Evolutionary conservation across 1,284 basidiomycete species (phyloP), one percentile per base, ranked within the genome.

Genomic region (Ganoderma meredithae): DNA sequence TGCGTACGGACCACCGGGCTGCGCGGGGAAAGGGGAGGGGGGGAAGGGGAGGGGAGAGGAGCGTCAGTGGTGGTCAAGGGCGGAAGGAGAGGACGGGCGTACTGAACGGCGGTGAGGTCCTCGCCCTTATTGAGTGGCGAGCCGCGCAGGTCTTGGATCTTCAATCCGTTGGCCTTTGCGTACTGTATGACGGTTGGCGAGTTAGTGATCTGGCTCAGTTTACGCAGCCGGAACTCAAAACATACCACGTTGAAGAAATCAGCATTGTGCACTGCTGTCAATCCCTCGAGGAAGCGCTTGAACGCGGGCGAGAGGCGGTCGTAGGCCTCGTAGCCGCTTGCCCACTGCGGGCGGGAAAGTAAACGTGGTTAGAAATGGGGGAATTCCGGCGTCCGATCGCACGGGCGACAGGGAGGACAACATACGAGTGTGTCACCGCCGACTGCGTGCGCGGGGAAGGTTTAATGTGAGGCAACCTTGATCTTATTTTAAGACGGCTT

Each of bases 291-390:
- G 77, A 90, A 88, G 60, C 81, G 81, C 59, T 82, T 79, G 74
- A 88, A 85, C 0, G 85, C 83, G 0, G 86, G 86, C 0, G 88
- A 89, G 61, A 91, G 83, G 22, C 85, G 80, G 75, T 90, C 88
- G 76, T 90, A 91, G 4, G 86, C 87, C 74, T 90, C 88, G 75
- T 90, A 90, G 1, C 83, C 85, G 62, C 84, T 85, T 31, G 79
- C 77, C 83, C 83, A 85, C 58, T 60, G 22, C 25, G 33, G 3
- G 33, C 58, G 12, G 27, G 39, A 6, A 12, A 9, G 4, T 17
- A 2, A 36, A 36, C 36, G 36, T 8, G 9, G 36, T 36, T 36
- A 36, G 36, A 56, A 19, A 17, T 19, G 39, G 31, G 52, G 1
- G 52, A 13, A 6, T 6, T 53, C 31, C 17, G 19, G 36, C 39